Percentiles rank a stretch among this genome's conserved stretches.
phyloP scores from a whole-genome alignment of 495 filamentous ascomycete genomes.

The Penicillium turbatum region DNA sequence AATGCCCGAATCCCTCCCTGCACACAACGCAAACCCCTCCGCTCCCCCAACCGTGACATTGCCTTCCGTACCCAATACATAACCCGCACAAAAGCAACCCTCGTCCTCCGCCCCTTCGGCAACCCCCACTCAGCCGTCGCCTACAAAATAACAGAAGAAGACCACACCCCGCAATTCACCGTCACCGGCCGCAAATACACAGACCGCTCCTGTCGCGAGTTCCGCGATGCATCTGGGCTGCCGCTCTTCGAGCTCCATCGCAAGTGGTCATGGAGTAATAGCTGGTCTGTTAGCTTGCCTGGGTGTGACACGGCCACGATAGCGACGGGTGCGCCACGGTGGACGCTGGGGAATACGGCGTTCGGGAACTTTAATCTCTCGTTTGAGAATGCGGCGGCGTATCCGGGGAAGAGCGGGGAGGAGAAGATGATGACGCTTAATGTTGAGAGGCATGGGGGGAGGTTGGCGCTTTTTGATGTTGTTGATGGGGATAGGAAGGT shows the following conservation, averaged over 20 bases:
- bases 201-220: conserved; percentile 24
- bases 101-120: conserved; percentile 21
- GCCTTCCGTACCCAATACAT: conserved; percentile 25
- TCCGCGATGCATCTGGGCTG: conserved; percentile 26
- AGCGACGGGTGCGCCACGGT: conserved; percentile 15
- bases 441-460: conserved; percentile 17
- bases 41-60: conserved; percentile 21
- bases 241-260: conserved; percentile 28
- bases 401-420: conserved; percentile 12
- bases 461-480: conserved; percentile 18
- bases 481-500: conserved; percentile 24
- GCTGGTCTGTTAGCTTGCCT: conserved; percentile 27
- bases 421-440: conserved; percentile 22
- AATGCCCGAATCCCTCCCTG: conserved; percentile 13
- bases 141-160: conserved; percentile 23
- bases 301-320: conserved; percentile 15
- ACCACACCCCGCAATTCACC: conserved; percentile 19
- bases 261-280: conserved; percentile 2
- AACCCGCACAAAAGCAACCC: conserved; percentile 15
- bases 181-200: conserved; percentile 21
- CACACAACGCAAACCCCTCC: conserved; percentile 14
- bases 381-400: conserved; percentile 23
- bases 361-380: conserved; percentile 21
- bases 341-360: conserved; percentile 4
- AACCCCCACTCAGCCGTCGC: conserved; percentile 17